These are phyloP conservation scores for Funneliformis caledonium DNA, from an alignment of 371 early-diverging fungal genomes.

Conservation along the genomic window DNA sequence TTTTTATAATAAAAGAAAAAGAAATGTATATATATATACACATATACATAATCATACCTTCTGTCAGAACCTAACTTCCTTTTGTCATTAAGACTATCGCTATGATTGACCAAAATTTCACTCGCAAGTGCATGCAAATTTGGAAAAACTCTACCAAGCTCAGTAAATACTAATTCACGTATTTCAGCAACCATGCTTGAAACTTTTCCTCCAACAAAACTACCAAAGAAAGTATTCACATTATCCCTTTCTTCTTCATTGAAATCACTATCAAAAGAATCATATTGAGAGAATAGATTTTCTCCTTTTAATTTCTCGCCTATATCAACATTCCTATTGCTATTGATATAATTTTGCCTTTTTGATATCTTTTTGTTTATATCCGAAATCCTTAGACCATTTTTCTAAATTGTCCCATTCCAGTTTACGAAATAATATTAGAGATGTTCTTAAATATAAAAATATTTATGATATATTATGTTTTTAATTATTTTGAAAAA, in stretches of 20 bases:
- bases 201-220: constrained; percentile 33
- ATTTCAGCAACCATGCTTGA: constrained; percentile 34
- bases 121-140: constrained; percentile 1
- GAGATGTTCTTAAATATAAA: background rate
- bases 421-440: background rate
- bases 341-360: background rate
- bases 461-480: no score
- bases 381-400: background rate
- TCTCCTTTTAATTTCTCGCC: background rate
- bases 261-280: background rate
- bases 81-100: constrained; percentile 3
- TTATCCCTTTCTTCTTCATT: background rate
- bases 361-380: background rate
- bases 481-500: background rate
- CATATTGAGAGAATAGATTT: background rate
- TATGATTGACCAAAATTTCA: background rate
- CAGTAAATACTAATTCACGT: constrained; percentile 26
- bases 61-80: background rate
- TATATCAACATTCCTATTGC: background rate
- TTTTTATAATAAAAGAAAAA: no score
- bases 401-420: background rate
- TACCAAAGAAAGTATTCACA: constrained; percentile 31
- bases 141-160: constrained; percentile 32
- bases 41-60: background rate
- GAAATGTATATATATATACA: background rate